phyloP scores from a whole-genome alignment of 352 stramenopile genomes.

The Globisporangium camurandrum region DNA sequence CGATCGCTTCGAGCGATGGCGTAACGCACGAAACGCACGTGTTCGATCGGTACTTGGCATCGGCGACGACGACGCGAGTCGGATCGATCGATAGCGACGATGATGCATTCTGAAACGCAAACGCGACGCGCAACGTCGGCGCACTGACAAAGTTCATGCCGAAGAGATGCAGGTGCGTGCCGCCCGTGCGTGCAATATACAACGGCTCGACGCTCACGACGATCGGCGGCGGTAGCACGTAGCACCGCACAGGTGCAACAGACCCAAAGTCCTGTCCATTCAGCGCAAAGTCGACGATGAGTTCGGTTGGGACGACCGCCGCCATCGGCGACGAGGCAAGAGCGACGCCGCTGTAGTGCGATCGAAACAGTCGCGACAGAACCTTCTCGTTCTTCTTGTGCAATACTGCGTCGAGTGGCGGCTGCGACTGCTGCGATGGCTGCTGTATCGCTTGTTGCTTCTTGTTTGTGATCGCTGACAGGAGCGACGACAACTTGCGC shows the following conservation, averaged over 20 bases:
- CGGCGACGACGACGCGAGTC: constrained; percentile 30
- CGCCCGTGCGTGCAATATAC: constrained; percentile 34
- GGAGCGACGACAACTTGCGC: constrained; percentile 25
- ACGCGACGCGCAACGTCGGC: constrained; percentile 32
- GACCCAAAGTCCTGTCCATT: constrained; percentile 69
- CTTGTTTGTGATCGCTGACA: constrained; percentile 41
- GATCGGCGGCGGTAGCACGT: constrained; percentile 26
- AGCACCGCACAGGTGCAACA: constrained; percentile 22
- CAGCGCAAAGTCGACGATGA: constrained; percentile 45
- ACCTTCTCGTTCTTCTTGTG: constrained; percentile 39
- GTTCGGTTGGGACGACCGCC: constrained; percentile 36
- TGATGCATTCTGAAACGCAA: constrained; percentile 20
- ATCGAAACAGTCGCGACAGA: constrained; percentile 33
- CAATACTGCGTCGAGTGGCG: constrained; percentile 5
- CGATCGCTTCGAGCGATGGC: constrained; percentile 22
- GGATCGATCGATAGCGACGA: constrained; percentile 27
- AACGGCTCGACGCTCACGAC: constrained; percentile 29
- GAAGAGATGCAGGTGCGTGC: constrained; percentile 28
- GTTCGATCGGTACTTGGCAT: constrained; percentile 43
- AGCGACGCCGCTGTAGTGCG: constrained; percentile 15
- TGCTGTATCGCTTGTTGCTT: constrained; percentile 14
- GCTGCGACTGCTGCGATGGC: constrained; percentile 5
- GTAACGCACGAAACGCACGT: constrained; percentile 36
- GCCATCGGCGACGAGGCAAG: too few species aligned
- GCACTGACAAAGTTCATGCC: constrained; percentile 50